These are phyloP conservation scores for Kalanchoe fedtschenkoi DNA, from an alignment of 164 flowering plant species.

Conservation along the genomic window DNA sequence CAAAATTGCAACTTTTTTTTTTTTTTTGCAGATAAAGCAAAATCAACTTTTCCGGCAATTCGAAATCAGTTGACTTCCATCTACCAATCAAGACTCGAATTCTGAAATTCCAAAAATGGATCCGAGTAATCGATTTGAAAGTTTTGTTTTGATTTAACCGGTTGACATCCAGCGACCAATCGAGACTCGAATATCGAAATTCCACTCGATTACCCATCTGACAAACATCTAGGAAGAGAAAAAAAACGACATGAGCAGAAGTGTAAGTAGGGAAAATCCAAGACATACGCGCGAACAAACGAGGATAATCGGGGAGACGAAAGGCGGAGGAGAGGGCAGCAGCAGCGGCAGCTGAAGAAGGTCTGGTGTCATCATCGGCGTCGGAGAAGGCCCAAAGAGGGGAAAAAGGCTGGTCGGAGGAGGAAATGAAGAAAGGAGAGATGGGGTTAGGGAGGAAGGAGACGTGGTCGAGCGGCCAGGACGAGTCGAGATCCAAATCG, in stretches of 20 bases:
- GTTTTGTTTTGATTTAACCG: not conserved
- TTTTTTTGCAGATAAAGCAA: not conserved
- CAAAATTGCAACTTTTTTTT: not conserved
- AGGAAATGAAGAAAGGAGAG: conserved; percentile 28
- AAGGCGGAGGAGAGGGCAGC: conserved; percentile 1
- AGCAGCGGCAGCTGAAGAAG: conserved; percentile 3
- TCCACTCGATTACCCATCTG: not conserved
- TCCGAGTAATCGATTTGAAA: no score
- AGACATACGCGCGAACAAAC: conserved; percentile 22
- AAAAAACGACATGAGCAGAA: not conserved
- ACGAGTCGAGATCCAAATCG: conserved; percentile 27
- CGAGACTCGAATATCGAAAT: not conserved
- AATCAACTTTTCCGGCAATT: not conserved
- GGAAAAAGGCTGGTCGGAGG: conserved; percentile 53
- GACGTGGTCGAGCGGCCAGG: conserved; percentile 65
- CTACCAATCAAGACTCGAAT: no score
- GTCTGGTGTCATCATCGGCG: conserved; percentile 19
- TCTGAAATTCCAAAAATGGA: no score
- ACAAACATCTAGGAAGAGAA: not conserved
- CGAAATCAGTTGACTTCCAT: not conserved
- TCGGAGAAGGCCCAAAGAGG: conserved; percentile 77
- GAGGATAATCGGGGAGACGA: conserved; percentile 19
- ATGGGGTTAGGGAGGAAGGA: conserved; percentile 25
- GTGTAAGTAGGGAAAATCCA: not conserved
- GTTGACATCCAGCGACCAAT: conserved; percentile 1